Base-by-base conservation (phyloP, 257 asterid genomes). In the Ehretia macrophylla region DNA sequence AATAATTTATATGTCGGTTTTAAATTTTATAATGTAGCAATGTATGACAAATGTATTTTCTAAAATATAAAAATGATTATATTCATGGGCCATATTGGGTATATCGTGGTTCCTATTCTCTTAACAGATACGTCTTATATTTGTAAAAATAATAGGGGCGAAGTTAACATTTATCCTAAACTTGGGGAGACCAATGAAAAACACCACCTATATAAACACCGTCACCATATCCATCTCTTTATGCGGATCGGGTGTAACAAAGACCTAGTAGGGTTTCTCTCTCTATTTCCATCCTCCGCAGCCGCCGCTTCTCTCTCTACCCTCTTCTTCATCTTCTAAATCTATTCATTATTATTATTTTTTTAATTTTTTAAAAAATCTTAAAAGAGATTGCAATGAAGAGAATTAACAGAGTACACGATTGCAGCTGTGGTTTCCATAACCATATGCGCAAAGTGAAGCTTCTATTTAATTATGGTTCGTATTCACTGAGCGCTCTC, bases 401-500 rank as follows among this genome's bases (percentile, higher is more conserved):
- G 47, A 42, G 1, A 1, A 10, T 14, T 2, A 42, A 42, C 3
- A 27, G 35, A 42, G 12, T 42, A 42, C 47, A 10, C 8, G 47
- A 42, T 42, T 42, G 47, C 16, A 10, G 14, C 47, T 3, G 8
- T 42, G 47, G 47, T 27, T 27, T 27, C 6, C 3, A 27, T 27
- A 27, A 27, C 35, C 35, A 27, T 27, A 27, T 55, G 63, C 21
- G 85, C 81, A 70, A 73, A 23, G 64, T 88, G 97, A 85, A 53
- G 54, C 37, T 17, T 22, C 32, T 58, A 40, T 56, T 14, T 13
- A 63, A 14, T 14, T 42, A 42, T 77, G 95, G 97, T 88, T 88
- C 97, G 97, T 88, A 85, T 88, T 88, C 97, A 21, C 94, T 75
- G 94, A 88, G 95, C 95, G 19, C 51, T 66, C 62, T 70, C 63